Evolutionary conservation across 2,329 filamentous ascomycete species (phyloP).

Genomic region (Sclerotinia glacialis): DNA sequence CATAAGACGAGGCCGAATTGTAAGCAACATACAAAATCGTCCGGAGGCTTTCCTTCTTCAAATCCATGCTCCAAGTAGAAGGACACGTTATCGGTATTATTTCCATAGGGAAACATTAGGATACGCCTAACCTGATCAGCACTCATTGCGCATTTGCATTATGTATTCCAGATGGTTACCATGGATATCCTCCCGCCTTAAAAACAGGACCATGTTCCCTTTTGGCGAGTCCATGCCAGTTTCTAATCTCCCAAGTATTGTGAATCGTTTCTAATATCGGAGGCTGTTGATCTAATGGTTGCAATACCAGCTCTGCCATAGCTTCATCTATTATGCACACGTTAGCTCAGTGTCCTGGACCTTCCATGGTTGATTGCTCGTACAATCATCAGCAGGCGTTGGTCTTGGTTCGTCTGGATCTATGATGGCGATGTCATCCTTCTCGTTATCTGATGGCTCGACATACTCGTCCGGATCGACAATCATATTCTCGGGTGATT

Average conservation of each 20-base stretch:
- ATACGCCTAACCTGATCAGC: slow-evolving; percentile 65
- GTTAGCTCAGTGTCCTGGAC: slow-evolving; percentile 27
- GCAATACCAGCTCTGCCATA: slow-evolving; percentile 78
- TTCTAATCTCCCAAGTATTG: slow-evolving; percentile 82
- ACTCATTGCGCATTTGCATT: slow-evolving; percentile 18
- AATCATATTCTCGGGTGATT: slow-evolving; percentile 39
- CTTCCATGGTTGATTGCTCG: slow-evolving; percentile 20
- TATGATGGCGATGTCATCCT: slow-evolving; percentile 44
- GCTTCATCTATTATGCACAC: slow-evolving; percentile 60
- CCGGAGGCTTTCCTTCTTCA: slow-evolving; percentile 69
- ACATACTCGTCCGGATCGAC: slow-evolving; percentile 38
- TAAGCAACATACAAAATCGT: slow-evolving; percentile 95
- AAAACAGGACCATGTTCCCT: slow-evolving; percentile 88
- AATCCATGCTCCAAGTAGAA: slow-evolving; percentile 97
- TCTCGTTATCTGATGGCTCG: slow-evolving; percentile 38
- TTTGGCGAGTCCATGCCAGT: slow-evolving; percentile 73
- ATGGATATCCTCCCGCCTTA: slow-evolving; percentile 81
- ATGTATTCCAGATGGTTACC: slow-evolving; percentile 51
- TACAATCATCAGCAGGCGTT: slow-evolving; percentile 42
- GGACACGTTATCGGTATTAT: slow-evolving; percentile 89
- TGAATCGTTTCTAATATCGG: slow-evolving; percentile 73
- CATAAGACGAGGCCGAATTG: slow-evolving; percentile 93
- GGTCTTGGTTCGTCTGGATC: slow-evolving; percentile 38
- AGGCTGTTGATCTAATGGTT: slow-evolving; percentile 69
- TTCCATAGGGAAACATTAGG: slow-evolving; percentile 91